These are phyloP conservation scores for Caloboletus firmus DNA, from an alignment of 1,284 basidiomycete genomes.

Conservation along the genomic window DNA sequence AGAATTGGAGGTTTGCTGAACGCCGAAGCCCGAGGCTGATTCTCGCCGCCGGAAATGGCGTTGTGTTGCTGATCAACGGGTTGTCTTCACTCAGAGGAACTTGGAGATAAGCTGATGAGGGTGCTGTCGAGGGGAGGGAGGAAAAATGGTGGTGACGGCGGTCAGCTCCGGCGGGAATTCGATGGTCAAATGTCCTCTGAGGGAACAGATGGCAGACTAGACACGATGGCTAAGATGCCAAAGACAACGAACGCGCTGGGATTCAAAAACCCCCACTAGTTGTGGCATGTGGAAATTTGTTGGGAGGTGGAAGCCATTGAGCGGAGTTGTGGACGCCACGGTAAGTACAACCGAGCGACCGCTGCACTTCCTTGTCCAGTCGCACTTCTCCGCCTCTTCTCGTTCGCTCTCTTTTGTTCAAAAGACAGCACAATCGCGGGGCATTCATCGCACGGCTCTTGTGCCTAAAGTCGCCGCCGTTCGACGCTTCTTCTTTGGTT, in stretches of 20 bases:
- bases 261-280: constrained; percentile 7
- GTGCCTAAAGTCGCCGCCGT: background rate
- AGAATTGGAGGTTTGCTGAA: background rate
- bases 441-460: constrained; percentile 7
- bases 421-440: background rate
- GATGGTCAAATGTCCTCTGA: too few relatives aligned
- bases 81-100: background rate
- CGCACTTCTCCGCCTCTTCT: background rate
- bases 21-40: background rate
- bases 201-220: too few relatives aligned
- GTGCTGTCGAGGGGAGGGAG: background rate
- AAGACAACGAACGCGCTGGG: constrained; percentile 1
- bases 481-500: background rate
- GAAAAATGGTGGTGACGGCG: background rate
- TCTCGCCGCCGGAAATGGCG: background rate
- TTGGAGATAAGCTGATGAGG: background rate
- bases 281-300: constrained; percentile 20
- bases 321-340: constrained; percentile 23
- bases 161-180: background rate
- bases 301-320: constrained; percentile 9
- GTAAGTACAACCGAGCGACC: constrained; percentile 1
- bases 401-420: background rate
- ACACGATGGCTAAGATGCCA: background rate
- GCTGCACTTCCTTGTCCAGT: background rate
- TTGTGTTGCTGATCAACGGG: background rate